Base-by-base conservation (phyloP, 306 rosid genomes). In the Trifolium pratense region DNA sequence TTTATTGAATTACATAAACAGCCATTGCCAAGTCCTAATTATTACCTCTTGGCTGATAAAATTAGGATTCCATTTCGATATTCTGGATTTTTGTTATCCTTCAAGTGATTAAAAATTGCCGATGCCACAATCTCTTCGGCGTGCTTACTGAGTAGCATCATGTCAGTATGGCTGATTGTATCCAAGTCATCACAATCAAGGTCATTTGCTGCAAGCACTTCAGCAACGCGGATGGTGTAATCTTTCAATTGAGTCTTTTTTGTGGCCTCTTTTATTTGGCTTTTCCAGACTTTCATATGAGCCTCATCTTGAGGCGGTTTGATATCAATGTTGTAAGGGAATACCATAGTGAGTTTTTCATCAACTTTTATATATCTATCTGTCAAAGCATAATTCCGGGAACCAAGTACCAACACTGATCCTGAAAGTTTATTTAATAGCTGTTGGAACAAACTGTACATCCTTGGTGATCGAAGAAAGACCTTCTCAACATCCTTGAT, bases 51-150 rank as follows among this genome's bases (percentile, higher is more conserved):
- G 31, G 96, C 87, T 49, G 96, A 84, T 83, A 94, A 84, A 64
- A 89, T 79, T 84, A 91, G 95, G 85, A 86, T 94, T 78, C 97
- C 97, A 71, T 94, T 91, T 73, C 91, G 85, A 75, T 94, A 94
- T 79, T 87, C 91, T 0, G 90, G 96, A 64, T 91, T 82, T 74
- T 81, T 74, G 31, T 71, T 86, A n/a, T 86, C 34, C 88, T 78
- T 89, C 86, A 90, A 84, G 73, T 94, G 92, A 74, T 85, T 51
- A 17, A 87, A 89, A 53, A 94, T 84, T 42, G 97, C 92, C 4
- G 91, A 88, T 18, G 92, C 73, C 15, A 91, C 90, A 66, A 89
- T 91, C 69, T 89, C 92, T 80, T 94, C 89, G 12, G 91, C 88
- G 67, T 80, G 59, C 46, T 80, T 81, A 76, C 96, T 46, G 29